Evolutionary conservation across 2,329 filamentous ascomycete species (phyloP), one percentile per base, ranked within the genome.

Genomic region (Epichloe gansuensis): DNA sequence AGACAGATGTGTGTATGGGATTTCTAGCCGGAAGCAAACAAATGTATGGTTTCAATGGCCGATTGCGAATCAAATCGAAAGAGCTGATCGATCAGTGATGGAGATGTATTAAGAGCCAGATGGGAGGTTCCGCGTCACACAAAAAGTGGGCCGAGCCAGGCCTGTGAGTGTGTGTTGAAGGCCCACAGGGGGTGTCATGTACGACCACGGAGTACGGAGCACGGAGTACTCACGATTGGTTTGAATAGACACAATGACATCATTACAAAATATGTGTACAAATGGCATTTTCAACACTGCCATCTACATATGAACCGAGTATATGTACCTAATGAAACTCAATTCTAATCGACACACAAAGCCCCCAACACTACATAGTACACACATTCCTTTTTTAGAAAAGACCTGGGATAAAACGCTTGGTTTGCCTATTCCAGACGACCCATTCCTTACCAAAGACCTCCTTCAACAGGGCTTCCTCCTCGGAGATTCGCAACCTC

Each of bases 401-500:
- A 6, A 55, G 2, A 3, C 53, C 53, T 31, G 77, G 76, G 34
- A 80, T 62, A 46, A 78, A 75, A 34, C 75, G 67, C 44, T 69
- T 69, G 5, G 77, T 80, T 51, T 51, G 62, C 3, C 56, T 54
- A 63, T 78, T 69, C 72, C 75, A 78, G 5, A 57, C 57, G 54
- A 73, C 70, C 75, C 76, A 80, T 48, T 72, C 63, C 11, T 59
- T 56, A 0, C 74, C 73, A 64, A 80, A 80, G 15, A 65, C 61
- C 4, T 58, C 63, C 48, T 58, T 65, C 55, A 80, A 54, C 75
- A 81, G 77, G 1, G 47, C 53, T 58, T 81, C 77, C 58, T 78
- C 75, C 54, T 79, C 69, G 35, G 51, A 58, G 1, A 79, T 70
- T 25, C 76, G 63, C 5, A 65, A 44, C 37, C 56, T 15, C 17